These are phyloP conservation scores for Neopestalotiopsis sp. DNA, from an alignment of 2,329 filamentous ascomycete genomes.

Conservation along the genomic window DNA sequence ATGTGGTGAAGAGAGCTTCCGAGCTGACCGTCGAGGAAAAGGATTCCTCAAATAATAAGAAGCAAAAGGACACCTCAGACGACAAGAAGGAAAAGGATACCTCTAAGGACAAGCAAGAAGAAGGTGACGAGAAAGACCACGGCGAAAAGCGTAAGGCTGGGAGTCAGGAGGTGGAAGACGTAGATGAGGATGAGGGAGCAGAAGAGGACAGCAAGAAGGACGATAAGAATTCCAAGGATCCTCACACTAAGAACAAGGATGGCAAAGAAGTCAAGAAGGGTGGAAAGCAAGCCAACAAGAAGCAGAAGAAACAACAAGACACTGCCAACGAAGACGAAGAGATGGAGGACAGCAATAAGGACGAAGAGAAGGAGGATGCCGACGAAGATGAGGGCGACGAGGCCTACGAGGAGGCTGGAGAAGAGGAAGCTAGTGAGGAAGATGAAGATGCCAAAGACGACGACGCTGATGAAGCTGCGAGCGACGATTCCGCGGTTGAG, in stretches of 20 bases:
- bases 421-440: slow-evolving; percentile 15
- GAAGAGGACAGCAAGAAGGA: slow-evolving; percentile 40
- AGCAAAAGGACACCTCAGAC: not conserved
- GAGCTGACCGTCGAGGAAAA: slow-evolving; percentile 63
- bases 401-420: slow-evolving; percentile 16
- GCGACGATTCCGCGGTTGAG: not conserved
- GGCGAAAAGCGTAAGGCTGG: slow-evolving; percentile 33
- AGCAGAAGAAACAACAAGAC: slow-evolving; percentile 30
- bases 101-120: not conserved
- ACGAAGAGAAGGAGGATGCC: slow-evolving; percentile 24
- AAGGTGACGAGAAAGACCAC: slow-evolving; percentile 29
- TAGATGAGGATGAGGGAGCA: not conserved
- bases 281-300: slow-evolving; percentile 29
- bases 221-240: slow-evolving; percentile 1
- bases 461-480: not conserved
- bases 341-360: slow-evolving; percentile 11
- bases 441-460: slow-evolving; percentile 13
- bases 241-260: slow-evolving; percentile 24
- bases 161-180: slow-evolving; percentile 17
- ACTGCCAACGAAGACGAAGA: slow-evolving; percentile 18
- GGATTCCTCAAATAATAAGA: slow-evolving; percentile 21
- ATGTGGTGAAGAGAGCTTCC: slow-evolving; percentile 67
- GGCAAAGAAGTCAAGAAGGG: slow-evolving; percentile 27
- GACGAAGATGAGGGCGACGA: slow-evolving; percentile 25
- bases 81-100: not conserved